Conservation (phyloP, 345 rosid genomes). For the Garcia nutans region DNA sequence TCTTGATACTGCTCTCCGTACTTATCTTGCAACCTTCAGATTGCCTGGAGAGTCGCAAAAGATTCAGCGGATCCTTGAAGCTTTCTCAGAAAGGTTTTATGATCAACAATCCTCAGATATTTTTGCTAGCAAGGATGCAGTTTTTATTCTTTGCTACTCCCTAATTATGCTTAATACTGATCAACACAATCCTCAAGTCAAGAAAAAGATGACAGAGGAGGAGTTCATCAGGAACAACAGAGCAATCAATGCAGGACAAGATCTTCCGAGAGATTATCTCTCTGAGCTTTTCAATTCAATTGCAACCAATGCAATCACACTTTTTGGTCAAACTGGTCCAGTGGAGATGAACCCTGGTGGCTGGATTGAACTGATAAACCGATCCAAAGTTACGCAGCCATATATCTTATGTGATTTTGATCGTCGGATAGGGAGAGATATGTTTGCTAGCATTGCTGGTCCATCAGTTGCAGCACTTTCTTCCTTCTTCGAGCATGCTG, state of each 20-base stretch:
- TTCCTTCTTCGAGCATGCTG: slow-evolving; percentile 82
- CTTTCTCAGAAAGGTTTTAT: slow-evolving; percentile 68
- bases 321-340: slow-evolving; percentile 49
- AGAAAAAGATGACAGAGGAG: slow-evolving; percentile 95
- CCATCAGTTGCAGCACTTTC: slow-evolving; percentile 81
- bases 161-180: slow-evolving; percentile 95
- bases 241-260: slow-evolving; percentile 77
- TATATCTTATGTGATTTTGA: slow-evolving; percentile 57
- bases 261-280: slow-evolving; percentile 89
- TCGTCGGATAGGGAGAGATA: slow-evolving; percentile 69
- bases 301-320: slow-evolving; percentile 50
- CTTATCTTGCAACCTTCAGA: slow-evolving; percentile 74
- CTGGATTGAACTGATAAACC: slow-evolving; percentile 75
- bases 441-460: slow-evolving; percentile 88
- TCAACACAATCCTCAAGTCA: slow-evolving; percentile 88
- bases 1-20: slow-evolving; percentile 76
- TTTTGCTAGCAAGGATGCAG: slow-evolving; percentile 73
- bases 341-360: slow-evolving; percentile 68
- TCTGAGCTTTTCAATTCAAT: slow-evolving; percentile 82
- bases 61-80: slow-evolving; percentile 78
- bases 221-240: slow-evolving; percentile 87
- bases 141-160: slow-evolving; percentile 73
- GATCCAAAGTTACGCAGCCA: slow-evolving; percentile 48
- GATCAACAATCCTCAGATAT: slow-evolving; percentile 66
- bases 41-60: slow-evolving; percentile 92